These are phyloP conservation scores for Microbotryum violaceum DNA, from an alignment of 1,284 basidiomycete genomes.

Conservation along the genomic window DNA sequence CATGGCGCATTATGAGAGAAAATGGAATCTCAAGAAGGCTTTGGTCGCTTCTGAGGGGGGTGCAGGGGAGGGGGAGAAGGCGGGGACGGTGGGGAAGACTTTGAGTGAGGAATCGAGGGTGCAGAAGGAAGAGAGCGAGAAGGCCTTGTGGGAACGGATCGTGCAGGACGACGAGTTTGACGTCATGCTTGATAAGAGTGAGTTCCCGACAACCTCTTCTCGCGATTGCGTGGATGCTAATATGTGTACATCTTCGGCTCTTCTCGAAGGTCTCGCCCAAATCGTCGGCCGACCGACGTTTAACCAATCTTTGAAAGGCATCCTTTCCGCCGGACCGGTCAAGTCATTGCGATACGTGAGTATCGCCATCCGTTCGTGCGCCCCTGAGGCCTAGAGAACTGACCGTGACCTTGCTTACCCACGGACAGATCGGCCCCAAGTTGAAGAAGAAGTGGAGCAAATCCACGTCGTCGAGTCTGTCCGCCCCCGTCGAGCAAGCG, in stretches of 20 bases:
- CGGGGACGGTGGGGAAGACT: conserved; percentile 33
- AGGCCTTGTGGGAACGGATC: conserved; percentile 63
- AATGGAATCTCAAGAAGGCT: conserved; percentile 30
- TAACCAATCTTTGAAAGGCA: conserved; percentile 74
- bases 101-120: conserved; percentile 40
- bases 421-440: conserved; percentile 1
- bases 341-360: conserved; percentile 68
- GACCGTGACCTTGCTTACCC: neutral
- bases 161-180: conserved; percentile 58
- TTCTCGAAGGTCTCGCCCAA: conserved; percentile 37
- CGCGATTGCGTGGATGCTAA: neutral
- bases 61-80: conserved; percentile 29
- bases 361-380: conserved; percentile 41
- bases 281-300: conserved; percentile 79
- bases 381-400: conserved; percentile 54
- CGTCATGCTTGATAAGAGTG: conserved; percentile 55
- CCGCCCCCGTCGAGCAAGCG: too few relatives aligned
- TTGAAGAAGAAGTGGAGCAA: conserved; percentile 12
- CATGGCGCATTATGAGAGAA: conserved; percentile 47
- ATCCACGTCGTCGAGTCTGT: neutral
- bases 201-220: conserved; percentile 31
- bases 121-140: conserved; percentile 50
- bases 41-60: neutral
- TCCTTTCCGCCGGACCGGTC: conserved; percentile 69
- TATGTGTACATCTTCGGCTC: neutral